Conservation (phyloP, 805 yeast species). For the Candida hungchunana region DNA sequence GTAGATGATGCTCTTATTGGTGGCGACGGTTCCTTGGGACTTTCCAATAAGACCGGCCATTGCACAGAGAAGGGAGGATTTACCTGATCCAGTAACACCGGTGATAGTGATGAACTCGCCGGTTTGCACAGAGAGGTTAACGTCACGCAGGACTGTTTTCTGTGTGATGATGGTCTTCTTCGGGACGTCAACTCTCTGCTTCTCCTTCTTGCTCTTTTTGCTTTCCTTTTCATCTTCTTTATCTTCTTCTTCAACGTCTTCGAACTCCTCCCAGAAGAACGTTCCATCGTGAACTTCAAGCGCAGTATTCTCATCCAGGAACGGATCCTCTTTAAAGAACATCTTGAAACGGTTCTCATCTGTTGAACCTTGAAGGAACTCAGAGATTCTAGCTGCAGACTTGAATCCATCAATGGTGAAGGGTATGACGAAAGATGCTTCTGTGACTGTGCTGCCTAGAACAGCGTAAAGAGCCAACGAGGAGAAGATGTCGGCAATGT, state of each 20-base stretch:
- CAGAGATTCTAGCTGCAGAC: constrained; percentile 51
- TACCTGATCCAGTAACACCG: constrained; percentile 82
- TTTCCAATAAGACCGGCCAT: constrained; percentile 68
- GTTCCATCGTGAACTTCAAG: constrained; percentile 45
- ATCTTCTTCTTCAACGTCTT: constrained; percentile 2
- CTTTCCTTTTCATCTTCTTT: background rate
- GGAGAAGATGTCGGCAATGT: constrained; percentile 60
- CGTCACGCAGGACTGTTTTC: constrained; percentile 30
- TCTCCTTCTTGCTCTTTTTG: constrained; percentile 1
- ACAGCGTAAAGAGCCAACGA: constrained; percentile 63
- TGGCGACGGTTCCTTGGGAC: constrained; percentile 38
- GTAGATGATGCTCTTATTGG: constrained; percentile 46
- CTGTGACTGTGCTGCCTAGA: constrained; percentile 53
- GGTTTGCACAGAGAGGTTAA: constrained; percentile 48
- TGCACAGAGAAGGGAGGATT: constrained; percentile 65
- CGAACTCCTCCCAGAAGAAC: constrained; percentile 60
- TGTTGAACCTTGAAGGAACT: constrained; percentile 48
- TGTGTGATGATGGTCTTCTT: constrained; percentile 2
- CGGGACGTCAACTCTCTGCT: background rate
- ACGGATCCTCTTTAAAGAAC: constrained; percentile 25
- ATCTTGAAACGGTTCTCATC: constrained; percentile 34
- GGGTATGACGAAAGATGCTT: constrained; percentile 55
- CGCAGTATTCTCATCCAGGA: constrained; percentile 31
- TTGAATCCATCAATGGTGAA: constrained; percentile 55
- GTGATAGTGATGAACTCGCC: constrained; percentile 74